Conservation (phyloP, 2,329 filamentous ascomycete species). For the Penicillium sumatraense region DNA sequence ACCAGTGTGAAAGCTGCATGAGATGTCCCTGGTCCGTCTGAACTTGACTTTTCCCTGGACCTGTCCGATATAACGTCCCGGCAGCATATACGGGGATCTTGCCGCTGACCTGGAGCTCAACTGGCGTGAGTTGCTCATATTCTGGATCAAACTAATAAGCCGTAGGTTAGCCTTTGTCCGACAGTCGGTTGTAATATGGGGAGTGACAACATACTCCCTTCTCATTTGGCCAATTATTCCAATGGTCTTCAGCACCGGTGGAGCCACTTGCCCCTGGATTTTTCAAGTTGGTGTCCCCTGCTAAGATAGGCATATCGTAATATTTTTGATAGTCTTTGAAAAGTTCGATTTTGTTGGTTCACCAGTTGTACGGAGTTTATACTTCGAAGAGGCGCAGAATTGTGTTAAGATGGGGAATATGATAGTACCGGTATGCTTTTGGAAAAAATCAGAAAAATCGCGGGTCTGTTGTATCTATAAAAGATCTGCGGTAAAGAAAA, state of each 20-base stretch:
- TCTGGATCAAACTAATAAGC: conserved; percentile 66
- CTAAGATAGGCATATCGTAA: conserved; percentile 10
- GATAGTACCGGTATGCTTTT: not conserved
- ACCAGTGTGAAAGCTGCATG: conserved; percentile 74
- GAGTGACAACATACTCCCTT: conserved; percentile 48
- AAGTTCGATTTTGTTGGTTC: too few species aligned
- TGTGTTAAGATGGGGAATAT: not conserved
- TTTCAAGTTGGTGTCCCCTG: not conserved
- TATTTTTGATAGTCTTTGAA: too few species aligned
- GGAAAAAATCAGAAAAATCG: too few species aligned
- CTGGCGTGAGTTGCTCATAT: conserved; percentile 67
- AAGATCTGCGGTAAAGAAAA: too few species aligned
- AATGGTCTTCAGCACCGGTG: conserved; percentile 20
- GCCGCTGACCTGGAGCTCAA: conserved; percentile 67
- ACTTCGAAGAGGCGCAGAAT: too few species aligned
- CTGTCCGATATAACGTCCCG: conserved; percentile 74
- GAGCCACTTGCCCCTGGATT: not conserved
- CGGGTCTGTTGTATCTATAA: too few species aligned
- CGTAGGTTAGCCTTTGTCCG: conserved; percentile 7
- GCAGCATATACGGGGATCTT: conserved; percentile 72
- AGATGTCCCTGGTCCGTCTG: conserved; percentile 63
- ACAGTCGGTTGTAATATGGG: not conserved
- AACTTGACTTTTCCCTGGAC: conserved; percentile 69
- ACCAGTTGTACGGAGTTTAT: too few species aligned
- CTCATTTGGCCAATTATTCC: conserved; percentile 58